Base-by-base conservation (phyloP, 306 rosid genomes). In the Sicyos edulis region DNA sequence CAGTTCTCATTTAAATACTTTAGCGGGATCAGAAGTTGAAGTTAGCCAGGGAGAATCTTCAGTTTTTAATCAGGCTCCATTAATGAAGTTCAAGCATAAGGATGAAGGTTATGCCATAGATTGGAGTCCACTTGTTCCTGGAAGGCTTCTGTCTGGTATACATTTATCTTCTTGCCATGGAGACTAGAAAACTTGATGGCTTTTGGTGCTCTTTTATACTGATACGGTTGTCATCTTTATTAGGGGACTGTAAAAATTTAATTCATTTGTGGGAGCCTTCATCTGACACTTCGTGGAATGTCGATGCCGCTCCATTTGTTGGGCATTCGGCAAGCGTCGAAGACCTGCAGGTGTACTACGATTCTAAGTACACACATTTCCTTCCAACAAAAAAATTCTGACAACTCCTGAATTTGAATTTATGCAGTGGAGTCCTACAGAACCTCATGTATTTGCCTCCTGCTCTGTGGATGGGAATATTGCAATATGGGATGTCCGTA, bases 361-460 rank as follows among this genome's bases (percentile, higher is more conserved):
- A 54, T 59, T 52, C 19, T 68, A 62, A 73, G 70, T 50, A 60
- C 58, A 22, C 80, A 71, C 78, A 77, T 61, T 75, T 75, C 20
- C n/a, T 73, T 40, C 8, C 14, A 45, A 73, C 10, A 20, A 47
- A n/a, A 9, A 1, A 13, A 56, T 17, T 71, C 69, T 61, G 56
- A 65, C 40, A 15, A 69, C 56, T 22, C 37, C 64, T 57, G 49
- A 74, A 51, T 67, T 77, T 77, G 73, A 64, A 58, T 81, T 63
- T 58, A 54, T 85, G 84, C 85, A 91, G 99, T 93, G 99, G 97
- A 93, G 99, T 82, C 99, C 96, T 62, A 82, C 88, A 11, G 96
- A 91, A 72, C 77, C 82, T 71, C 67, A 89, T 76, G 88, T 87
- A 29, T 91, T 93, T 82, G 95, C 95, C 69, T 91, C 99, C 70